phyloP scores from a whole-genome alignment of 495 filamentous ascomycete species.

The Terfezia claveryi region DNA sequence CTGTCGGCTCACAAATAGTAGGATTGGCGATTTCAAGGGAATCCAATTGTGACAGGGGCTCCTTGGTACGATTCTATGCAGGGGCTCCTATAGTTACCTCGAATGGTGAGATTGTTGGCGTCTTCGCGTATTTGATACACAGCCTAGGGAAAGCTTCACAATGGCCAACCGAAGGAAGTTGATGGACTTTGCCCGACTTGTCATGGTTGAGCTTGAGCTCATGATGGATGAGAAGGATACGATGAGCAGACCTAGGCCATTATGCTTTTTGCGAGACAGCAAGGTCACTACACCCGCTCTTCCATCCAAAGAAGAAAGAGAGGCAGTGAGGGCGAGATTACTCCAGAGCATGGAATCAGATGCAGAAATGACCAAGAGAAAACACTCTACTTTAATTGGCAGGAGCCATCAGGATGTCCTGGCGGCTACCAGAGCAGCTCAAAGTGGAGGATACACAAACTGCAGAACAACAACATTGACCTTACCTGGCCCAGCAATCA shows the following conservation, averaged over 20 bases:
- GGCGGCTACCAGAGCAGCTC: too few species aligned
- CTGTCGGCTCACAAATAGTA: background rate
- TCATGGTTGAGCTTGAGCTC: constrained; percentile 18
- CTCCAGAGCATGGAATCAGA: constrained; percentile 8
- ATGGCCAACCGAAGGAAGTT: constrained; percentile 13
- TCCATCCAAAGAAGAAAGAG: background rate
- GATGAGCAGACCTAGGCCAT: constrained; percentile 4
- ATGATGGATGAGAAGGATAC: constrained; percentile 18
- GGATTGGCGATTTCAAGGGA: constrained; percentile 24
- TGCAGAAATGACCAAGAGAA: background rate
- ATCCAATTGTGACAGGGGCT: constrained; percentile 17
- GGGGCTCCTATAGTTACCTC: constrained; percentile 22
- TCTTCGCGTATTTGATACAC: constrained; percentile 21
- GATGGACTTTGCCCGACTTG: constrained; percentile 20
- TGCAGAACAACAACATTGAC: too few species aligned
- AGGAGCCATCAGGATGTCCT: too few species aligned
- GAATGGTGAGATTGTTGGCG: constrained; percentile 20
- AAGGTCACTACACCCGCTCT: background rate
- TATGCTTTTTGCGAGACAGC: too few species aligned
- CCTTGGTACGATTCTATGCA: constrained; percentile 24
- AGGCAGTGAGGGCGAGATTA: background rate
- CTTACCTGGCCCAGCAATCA: too few species aligned
- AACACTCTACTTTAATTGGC: background rate
- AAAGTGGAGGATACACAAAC: too few species aligned
- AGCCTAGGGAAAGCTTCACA: constrained; percentile 18